Percentiles rank a stretch among this genome's conserved stretches.
These are phyloP conservation scores for Phaffia rhodozyma DNA, from an alignment of 1,284 basidiomycete genomes.

Conservation along the genomic window DNA sequence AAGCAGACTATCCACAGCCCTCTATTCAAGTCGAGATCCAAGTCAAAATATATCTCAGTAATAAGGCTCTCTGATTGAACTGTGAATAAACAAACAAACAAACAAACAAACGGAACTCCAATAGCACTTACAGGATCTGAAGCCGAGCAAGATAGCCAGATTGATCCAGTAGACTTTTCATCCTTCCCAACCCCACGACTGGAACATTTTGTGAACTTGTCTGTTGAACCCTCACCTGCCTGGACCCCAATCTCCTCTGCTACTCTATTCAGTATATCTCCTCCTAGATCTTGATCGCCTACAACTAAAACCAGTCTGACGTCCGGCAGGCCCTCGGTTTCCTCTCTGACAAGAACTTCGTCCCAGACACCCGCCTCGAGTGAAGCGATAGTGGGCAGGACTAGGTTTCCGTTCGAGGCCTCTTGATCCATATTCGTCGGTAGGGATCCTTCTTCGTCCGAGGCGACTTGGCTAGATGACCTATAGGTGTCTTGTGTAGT, in stretches of 20 bases:
- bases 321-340: neutral
- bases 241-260: conserved; percentile 1
- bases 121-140: too few species aligned
- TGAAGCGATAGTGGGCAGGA: neutral
- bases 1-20: neutral
- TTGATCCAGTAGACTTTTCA: too few species aligned
- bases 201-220: too few species aligned
- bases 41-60: too few species aligned
- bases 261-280: neutral
- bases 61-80: too few species aligned
- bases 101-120: too few species aligned
- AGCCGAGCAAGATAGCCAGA: too few species aligned
- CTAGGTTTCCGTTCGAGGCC: conserved; percentile 5
- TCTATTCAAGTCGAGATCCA: too few species aligned
- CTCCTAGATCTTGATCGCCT: neutral
- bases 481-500: neutral
- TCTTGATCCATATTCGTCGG: neutral
- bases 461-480: neutral
- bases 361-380: neutral
- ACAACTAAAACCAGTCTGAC: neutral
- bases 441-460: neutral
- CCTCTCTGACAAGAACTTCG: neutral
- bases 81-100: too few species aligned
- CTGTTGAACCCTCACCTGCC: neutral
- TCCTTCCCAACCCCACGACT: too few species aligned